Conservation (phyloP, 2,329 filamentous ascomycete species). For the Colletotrichum endophyticum region DNA sequence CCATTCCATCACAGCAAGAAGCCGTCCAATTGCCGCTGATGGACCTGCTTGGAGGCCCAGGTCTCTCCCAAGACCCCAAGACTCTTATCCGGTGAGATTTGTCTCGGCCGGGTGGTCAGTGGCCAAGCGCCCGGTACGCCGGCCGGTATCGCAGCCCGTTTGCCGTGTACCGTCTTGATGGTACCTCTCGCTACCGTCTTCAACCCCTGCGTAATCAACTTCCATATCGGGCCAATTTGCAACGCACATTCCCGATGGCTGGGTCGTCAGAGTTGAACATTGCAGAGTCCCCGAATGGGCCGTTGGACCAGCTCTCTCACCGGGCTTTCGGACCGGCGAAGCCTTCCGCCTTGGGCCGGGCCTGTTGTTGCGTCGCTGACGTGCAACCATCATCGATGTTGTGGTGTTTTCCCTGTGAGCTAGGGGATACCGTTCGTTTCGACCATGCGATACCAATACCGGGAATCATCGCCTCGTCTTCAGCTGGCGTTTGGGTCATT, state of each 20-base stretch:
- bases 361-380: no score
- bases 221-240: neutral
- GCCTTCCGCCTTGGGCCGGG: neutral
- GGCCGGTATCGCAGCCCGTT: neutral
- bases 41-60: neutral
- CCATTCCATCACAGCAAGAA: neutral
- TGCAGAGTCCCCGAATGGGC: neutral
- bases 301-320: neutral
- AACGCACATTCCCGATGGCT: neutral
- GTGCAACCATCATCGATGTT: no score
- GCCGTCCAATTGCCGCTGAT: neutral
- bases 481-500: no score
- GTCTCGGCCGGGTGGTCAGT: neutral
- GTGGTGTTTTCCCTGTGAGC: no score
- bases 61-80: neutral
- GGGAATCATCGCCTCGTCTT: no score
- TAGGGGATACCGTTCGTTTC: no score
- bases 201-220: neutral
- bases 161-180: neutral
- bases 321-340: neutral
- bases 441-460: no score
- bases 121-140: neutral
- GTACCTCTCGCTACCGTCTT: neutral
- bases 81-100: neutral
- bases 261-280: neutral